phyloP scores from a whole-genome alignment of 768 basidiomycete genomes.

The Glaciozyma martinii region DNA sequence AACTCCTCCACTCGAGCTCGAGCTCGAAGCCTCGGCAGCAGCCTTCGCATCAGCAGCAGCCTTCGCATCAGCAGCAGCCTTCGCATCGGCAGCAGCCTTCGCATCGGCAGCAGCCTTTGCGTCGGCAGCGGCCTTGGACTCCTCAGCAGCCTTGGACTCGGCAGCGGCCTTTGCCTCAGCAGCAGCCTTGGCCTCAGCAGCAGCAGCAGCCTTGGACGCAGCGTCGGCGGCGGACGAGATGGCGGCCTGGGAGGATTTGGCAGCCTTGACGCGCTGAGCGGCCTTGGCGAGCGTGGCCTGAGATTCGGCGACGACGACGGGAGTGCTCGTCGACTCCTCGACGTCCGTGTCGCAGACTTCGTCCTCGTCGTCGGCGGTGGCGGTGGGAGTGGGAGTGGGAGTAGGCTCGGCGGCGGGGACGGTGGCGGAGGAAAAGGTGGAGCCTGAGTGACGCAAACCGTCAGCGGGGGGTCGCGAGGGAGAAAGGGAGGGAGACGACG shows the following conservation, averaged over 20 bases:
- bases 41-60: not conserved
- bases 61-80: not conserved
- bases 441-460: not conserved
- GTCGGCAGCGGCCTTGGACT: not conserved
- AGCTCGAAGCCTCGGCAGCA: not conserved
- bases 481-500: not conserved
- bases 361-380: not conserved
- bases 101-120: not conserved
- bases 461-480: not conserved
- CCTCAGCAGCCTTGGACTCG: not conserved
- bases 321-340: not conserved
- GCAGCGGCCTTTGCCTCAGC: not conserved
- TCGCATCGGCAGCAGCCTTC: not conserved
- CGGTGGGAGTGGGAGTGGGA: not conserved
- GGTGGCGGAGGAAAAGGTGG: not conserved
- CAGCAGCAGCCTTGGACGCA: not conserved
- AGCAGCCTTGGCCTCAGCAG: not conserved
- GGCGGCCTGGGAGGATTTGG: not conserved
- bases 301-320: not conserved
- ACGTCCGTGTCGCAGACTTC: not conserved
- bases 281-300: not conserved
- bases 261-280: not conserved
- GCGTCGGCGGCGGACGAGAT: constrained; percentile 1
- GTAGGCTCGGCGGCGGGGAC: not conserved
- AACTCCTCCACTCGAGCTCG: not conserved